Base-by-base conservation (phyloP, 176 grass and related monocot species). In the Secale cereale region DNA sequence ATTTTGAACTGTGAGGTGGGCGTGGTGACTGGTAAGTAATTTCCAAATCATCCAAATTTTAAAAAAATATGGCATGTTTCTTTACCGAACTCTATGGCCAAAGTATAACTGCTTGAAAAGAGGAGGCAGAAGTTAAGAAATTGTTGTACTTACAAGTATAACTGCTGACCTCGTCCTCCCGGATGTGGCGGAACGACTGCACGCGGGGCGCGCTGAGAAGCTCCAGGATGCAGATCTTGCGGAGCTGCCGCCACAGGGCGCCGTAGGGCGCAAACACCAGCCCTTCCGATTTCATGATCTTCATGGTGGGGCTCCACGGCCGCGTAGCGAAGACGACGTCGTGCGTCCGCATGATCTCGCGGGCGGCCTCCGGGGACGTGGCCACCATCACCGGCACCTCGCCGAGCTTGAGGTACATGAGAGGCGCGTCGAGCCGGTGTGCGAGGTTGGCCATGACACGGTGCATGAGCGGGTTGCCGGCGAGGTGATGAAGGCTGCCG, bases 191-290 rank as follows among this genome's bases (percentile, higher is more conserved):
- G 48, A 89, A 81, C 1, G 87, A 85, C 16, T 35, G 70, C 22
- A 89, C 82, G 70, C 78, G 87, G 10, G 28, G 46, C 0, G 61
- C 61, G 70, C 82, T 70, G 60, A 89, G 78, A 3, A 89, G 82
- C 78, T 89, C 82, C 0, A 50, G 1, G 78, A 81, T 22, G 77
- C 76, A 26, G 59, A 81, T 43, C 59, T 25, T 54, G 6, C 87
- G 87, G 33, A 85, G 77, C 77, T 81, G 87, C 2, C 87, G 69
- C 87, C 82, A 80, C 5, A 35, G 45, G 32, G 7, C 10, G 56
- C 87, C 87, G 15, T 85, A 80, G 45, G 45, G 87, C 5, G 57
- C 67, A 33, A 89, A 85, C 27, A 69, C 87, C 5, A 3, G 10
- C 35, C 68, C 68, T 22, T 70, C 35, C 1, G 68, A 12, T 36